Evolutionary conservation across 2,329 filamentous ascomycete species (phyloP).

Genomic region (Didymella arachidicola): DNA sequence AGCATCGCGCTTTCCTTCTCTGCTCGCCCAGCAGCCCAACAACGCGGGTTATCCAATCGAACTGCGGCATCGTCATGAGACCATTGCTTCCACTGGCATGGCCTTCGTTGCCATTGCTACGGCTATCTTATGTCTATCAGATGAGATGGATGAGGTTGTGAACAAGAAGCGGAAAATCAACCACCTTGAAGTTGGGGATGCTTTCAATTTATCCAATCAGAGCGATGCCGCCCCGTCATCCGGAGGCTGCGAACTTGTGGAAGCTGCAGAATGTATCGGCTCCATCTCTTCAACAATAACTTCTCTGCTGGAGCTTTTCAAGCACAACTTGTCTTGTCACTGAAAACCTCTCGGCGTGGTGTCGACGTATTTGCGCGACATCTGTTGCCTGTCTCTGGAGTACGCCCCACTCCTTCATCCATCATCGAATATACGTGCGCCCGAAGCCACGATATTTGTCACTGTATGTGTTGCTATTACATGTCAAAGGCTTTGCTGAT

Average conservation of each 20-base stretch:
- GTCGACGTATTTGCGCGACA: neutral
- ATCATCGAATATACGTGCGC: neutral
- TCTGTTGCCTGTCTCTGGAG: neutral
- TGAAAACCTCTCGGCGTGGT: neutral
- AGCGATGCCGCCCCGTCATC: conserved; percentile 14
- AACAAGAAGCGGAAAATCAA: neutral
- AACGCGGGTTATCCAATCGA: neutral
- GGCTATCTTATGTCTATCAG: neutral
- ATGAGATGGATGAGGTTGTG: neutral
- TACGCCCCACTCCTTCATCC: conserved; percentile 7
- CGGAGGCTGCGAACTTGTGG: conserved; percentile 8
- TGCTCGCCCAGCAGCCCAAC: neutral
- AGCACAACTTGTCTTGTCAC: neutral
- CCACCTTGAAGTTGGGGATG: conserved; percentile 18
- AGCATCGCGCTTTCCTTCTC: conserved; percentile 33
- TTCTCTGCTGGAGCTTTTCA: neutral
- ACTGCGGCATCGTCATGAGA: conserved; percentile 25
- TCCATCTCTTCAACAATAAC: conserved; percentile 12
- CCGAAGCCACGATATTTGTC: neutral
- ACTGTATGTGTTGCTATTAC: neutral
- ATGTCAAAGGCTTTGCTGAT: neutral
- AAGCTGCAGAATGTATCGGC: conserved; percentile 5
- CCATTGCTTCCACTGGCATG: neutral
- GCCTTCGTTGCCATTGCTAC: too few relatives aligned
- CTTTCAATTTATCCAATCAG: conserved; percentile 39